These are phyloP conservation scores for Pythium rishiriense DNA, from an alignment of 352 stramenopile genomes.

Conservation along the genomic window DNA sequence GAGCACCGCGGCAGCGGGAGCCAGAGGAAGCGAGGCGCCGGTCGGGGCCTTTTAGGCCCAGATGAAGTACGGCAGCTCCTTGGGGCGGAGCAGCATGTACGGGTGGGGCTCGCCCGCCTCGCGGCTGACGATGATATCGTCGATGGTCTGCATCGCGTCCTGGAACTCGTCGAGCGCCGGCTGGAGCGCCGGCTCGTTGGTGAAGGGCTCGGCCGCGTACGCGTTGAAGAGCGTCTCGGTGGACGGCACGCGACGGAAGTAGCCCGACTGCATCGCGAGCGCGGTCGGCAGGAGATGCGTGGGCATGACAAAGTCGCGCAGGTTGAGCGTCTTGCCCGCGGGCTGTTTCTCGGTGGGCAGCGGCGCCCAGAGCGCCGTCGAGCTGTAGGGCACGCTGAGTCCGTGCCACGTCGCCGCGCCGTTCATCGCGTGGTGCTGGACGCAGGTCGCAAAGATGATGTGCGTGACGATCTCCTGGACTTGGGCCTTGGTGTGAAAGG, in stretches of 20 bases:
- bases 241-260: neutral
- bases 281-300: neutral
- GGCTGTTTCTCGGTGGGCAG: slow-evolving; percentile 18
- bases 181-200: neutral
- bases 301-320: slow-evolving; percentile 12
- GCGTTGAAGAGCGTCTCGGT: neutral
- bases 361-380: slow-evolving; percentile 17
- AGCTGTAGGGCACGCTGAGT: slow-evolving; percentile 14
- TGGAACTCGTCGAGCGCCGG: neutral
- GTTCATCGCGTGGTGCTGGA: slow-evolving; percentile 31
- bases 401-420: slow-evolving; percentile 19
- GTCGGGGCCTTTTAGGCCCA: neutral
- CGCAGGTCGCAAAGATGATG: slow-evolving; percentile 19
- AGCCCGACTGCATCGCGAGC: neutral
- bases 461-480: slow-evolving; percentile 19
- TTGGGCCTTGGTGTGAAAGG: neutral
- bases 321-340: neutral
- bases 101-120: neutral
- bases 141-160: neutral
- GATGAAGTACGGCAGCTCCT: neutral
- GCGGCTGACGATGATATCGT: neutral
- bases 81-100: neutral
- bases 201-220: neutral
- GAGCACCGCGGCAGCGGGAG: too few relatives aligned
- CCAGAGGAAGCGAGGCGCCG: too few relatives aligned